Base-by-base conservation (phyloP, 2,329 filamentous ascomycete genomes). In the Simplicillium sp. region DNA sequence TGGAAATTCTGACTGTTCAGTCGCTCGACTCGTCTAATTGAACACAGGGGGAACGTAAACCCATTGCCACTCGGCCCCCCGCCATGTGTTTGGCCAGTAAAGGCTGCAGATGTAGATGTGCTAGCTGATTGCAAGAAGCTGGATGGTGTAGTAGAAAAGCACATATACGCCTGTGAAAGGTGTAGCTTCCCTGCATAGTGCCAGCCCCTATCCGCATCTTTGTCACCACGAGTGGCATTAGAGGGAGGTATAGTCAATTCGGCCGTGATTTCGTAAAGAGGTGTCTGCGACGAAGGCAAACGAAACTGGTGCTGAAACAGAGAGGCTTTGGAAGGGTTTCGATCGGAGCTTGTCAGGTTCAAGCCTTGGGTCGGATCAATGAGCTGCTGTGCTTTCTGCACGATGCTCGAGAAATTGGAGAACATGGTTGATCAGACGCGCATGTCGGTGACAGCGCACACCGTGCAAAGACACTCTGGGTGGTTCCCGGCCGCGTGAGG, bases 221-320 rank as follows among this genome's bases (percentile, higher is more conserved):
- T 81, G 51, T 87, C 84, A 45, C 82, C 81, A 37, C 82, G 77
- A 45, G 74, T 80, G 51, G 69, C 75, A 61, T 82, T 85, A 48
- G 78, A 77, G 46, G 77, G 80, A 41, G 83, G 82, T 44, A 98
- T 85, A 42, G 88, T 94, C 45, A 98, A 78, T 69, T 98, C 92
- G 56, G 92, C 89, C 46, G 85, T 88, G 65, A 98, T 96, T 70
- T 98, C 92, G 66, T 94, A 88, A 43, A 97, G 75, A 42, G 92
- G 92, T 47, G 85, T 89, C 65, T 98, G 90, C 32, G 87, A 84
- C 56, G 87, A 80, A 36, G 92, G 92, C 29, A 98, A 82, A 50
- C 92, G 87, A 69, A 98, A 98, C 65, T 98, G 92, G 61, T 84
- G 83, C 67, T 92, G 88, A 68, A 97, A 98, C 44, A 97, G 78